These are phyloP conservation scores for Chaetomium sp. DNA, from an alignment of 2,329 filamentous ascomycete genomes.

Conservation along the genomic window DNA sequence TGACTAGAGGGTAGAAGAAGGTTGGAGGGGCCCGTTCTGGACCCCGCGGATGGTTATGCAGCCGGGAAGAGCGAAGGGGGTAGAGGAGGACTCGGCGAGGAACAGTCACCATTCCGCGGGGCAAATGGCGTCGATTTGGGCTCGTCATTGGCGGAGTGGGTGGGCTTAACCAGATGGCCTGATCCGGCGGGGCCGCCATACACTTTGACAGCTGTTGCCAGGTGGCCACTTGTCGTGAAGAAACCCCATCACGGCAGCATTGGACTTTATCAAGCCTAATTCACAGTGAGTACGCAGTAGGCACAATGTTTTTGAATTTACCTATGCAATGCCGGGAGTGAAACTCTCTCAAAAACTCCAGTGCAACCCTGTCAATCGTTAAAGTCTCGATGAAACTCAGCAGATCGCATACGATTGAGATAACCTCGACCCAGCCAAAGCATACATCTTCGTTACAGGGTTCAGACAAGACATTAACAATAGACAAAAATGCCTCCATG, in stretches of 20 bases:
- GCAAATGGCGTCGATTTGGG: slow-evolving; percentile 14
- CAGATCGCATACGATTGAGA: no score
- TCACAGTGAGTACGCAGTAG: no score
- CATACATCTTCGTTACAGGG: not conserved
- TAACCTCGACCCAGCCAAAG: not conserved
- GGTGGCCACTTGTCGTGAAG: no score
- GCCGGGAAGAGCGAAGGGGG: not conserved
- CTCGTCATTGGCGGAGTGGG: not conserved
- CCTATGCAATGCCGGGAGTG: no score
- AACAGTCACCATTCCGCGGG: slow-evolving; percentile 19
- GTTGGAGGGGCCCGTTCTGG: slow-evolving; percentile 22
- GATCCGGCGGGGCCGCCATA: not conserved
- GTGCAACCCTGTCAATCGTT: no score
- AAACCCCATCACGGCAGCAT: no score
- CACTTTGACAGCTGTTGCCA: slow-evolving; percentile 4
- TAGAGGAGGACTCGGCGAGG: not conserved
- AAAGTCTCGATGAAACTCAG: no score
- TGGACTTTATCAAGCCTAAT: no score
- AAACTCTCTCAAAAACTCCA: no score
- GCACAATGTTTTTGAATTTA: no score
- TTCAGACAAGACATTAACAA: not conserved
- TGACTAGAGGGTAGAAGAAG: not conserved
- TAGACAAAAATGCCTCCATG: not conserved
- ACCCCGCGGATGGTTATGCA: slow-evolving; percentile 18
- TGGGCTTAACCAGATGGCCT: not conserved